These are phyloP conservation scores for Fusarium musae DNA, from an alignment of 2,329 filamentous ascomycete genomes.

Conservation along the genomic window DNA sequence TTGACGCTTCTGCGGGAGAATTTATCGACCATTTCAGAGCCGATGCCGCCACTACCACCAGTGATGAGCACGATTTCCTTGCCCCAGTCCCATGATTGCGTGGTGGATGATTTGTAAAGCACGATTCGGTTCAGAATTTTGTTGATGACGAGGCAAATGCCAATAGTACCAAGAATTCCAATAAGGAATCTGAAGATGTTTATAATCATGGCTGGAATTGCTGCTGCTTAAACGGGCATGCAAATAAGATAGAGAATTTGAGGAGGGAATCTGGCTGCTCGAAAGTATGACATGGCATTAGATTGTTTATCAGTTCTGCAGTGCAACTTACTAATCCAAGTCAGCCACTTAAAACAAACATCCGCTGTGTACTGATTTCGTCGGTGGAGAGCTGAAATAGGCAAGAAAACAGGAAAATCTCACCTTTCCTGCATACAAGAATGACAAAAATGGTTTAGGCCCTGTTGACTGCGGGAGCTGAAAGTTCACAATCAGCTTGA, in stretches of 20 bases:
- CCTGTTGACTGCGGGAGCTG: neutral
- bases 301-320: neutral
- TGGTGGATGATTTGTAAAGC: neutral
- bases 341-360: neutral
- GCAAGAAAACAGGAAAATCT: neutral
- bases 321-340: neutral
- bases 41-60: neutral
- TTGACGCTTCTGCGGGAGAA: neutral
- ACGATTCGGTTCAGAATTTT: neutral
- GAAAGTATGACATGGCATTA: neutral
- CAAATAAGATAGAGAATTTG: neutral
- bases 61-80: neutral
- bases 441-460: neutral
- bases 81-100: neutral
- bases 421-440: neutral
- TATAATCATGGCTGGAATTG: neutral
- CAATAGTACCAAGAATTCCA: neutral
- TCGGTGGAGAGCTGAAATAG: neutral
- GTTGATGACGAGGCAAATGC: neutral
- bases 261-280: neutral
- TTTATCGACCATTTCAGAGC: neutral
- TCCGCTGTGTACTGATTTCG: accelerated
- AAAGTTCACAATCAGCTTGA: neutral
- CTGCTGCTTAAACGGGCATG: accelerated
- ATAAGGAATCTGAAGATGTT: neutral